A percentile compares a stretch with the other conserved stretches of the same genome.
Evolutionary conservation across 768 basidiomycete species (phyloP).

Genomic region (Lentinula edodes): DNA sequence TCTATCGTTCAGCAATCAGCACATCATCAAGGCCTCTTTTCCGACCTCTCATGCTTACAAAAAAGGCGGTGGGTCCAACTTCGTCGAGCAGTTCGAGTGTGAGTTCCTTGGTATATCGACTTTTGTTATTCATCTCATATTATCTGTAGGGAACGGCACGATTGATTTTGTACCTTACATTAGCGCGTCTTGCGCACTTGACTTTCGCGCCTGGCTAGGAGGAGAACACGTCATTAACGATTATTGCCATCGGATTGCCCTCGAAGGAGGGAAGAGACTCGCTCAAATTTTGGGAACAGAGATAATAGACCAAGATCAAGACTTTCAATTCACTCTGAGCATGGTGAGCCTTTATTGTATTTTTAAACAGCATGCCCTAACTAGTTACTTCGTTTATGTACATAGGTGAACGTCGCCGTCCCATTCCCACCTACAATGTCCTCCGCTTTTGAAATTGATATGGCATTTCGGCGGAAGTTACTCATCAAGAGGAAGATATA

Average conservation of each 20-base stretch:
- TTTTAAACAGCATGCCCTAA: not conserved
- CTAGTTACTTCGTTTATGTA: not conserved
- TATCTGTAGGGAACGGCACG: constrained; percentile 54
- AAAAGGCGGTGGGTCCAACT: constrained; percentile 31
- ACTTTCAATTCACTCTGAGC: constrained; percentile 53
- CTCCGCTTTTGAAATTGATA: constrained; percentile 13
- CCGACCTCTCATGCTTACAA: constrained; percentile 51
- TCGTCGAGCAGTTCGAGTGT: constrained; percentile 52
- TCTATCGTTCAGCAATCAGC: constrained; percentile 48
- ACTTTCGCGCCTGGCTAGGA: constrained; percentile 69
- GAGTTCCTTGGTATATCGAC: constrained; percentile 11
- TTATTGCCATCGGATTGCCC: constrained; percentile 67
- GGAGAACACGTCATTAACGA: constrained; percentile 68
- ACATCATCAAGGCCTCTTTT: constrained; percentile 52
- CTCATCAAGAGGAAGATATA: constrained; percentile 24
- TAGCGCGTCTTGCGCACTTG: constrained; percentile 54
- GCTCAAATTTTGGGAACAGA: constrained; percentile 56
- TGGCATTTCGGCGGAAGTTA: constrained; percentile 21
- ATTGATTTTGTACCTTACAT: constrained; percentile 50
- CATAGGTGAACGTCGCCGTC: constrained; percentile 30
- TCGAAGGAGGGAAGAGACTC: constrained; percentile 57
- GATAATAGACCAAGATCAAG: constrained; percentile 46
- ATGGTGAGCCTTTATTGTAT: constrained; percentile 46
- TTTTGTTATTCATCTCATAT: not conserved
- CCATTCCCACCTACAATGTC: constrained; percentile 23